phyloP scores from a whole-genome alignment of 768 basidiomycete species.

The Boletus rubropictus region DNA sequence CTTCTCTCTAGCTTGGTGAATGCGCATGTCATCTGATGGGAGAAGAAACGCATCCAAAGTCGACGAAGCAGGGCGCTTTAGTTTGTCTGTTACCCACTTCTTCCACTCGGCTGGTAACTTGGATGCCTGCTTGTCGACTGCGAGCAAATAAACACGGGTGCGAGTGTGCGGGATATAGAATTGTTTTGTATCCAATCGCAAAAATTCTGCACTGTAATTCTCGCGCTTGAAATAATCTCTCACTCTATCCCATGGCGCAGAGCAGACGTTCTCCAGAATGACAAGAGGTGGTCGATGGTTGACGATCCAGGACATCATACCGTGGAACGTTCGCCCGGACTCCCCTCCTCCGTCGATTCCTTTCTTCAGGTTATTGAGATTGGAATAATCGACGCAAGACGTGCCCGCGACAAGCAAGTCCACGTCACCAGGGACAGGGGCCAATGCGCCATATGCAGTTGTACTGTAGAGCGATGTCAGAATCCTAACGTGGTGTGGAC shows the following conservation, averaged over 20 bases:
- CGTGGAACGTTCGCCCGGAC: constrained; percentile 88
- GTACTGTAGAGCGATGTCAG: constrained; percentile 43
- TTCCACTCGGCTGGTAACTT: constrained; percentile 67
- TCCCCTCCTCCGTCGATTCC: constrained; percentile 86
- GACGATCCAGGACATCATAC: constrained; percentile 91
- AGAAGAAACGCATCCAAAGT: constrained; percentile 91
- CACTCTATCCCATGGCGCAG: constrained; percentile 83
- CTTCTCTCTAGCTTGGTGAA: constrained; percentile 82
- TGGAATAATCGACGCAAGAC: constrained; percentile 97
- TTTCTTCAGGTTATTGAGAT: constrained; percentile 88
- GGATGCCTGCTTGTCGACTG: constrained; percentile 60
- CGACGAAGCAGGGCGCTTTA: constrained; percentile 81
- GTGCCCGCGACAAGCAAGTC: constrained; percentile 92
- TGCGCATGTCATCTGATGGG: constrained; percentile 84
- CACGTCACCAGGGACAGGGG: constrained; percentile 81
- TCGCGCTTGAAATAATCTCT: constrained; percentile 66
- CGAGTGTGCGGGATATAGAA: constrained; percentile 96
- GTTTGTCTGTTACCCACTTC: constrained; percentile 47
- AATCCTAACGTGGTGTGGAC: not conserved
- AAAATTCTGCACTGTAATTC: constrained; percentile 65
- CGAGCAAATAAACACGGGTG: constrained; percentile 82
- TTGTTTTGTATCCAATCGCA: constrained; percentile 77
- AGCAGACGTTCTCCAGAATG: constrained; percentile 90
- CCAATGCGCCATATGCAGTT: constrained; percentile 87
- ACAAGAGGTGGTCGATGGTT: constrained; percentile 87